These are phyloP conservation scores for Taphrina populina DNA, from an alignment of 1,139 yeast genomes.

Conservation along the genomic window DNA sequence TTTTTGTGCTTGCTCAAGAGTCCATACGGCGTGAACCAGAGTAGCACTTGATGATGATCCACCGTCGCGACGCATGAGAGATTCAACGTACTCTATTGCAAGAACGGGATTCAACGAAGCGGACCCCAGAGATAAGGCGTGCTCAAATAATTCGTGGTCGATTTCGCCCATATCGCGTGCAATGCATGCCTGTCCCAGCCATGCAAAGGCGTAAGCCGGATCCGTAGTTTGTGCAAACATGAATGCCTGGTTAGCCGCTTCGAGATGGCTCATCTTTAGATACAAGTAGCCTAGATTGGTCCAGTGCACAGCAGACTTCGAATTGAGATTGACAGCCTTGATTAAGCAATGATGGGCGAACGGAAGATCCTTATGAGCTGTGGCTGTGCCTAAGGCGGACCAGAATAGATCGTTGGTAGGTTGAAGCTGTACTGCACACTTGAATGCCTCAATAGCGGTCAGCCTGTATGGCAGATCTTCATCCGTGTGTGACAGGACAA, in stretches of 20 bases:
- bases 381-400: conserved; percentile 77
- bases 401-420: conserved; percentile 69
- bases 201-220: conserved; percentile 73
- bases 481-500: conserved; percentile 39
- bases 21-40: not conserved
- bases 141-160: conserved; percentile 59
- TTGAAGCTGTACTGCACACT: conserved; percentile 69
- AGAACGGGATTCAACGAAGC: not conserved
- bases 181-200: conserved; percentile 83
- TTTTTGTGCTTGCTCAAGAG: not conserved
- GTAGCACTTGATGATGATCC: not conserved
- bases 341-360: conserved; percentile 92
- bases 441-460: conserved; percentile 47
- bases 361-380: conserved; percentile 59
- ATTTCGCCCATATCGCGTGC: conserved; percentile 60
- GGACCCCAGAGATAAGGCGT: conserved; percentile 49
- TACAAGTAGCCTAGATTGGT: conserved; percentile 77
- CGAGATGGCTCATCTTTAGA: conserved; percentile 64
- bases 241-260: conserved; percentile 72
- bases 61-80: no score
- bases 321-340: conserved; percentile 71
- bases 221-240: conserved; percentile 75
- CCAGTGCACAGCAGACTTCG: conserved; percentile 68
- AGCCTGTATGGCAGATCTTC: not conserved
- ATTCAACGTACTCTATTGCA: not conserved